Percentiles rank a stretch among this genome's conserved stretches.
Conservation (phyloP, 1,284 basidiomycete genomes). For the Anthracocystis panici-leucophaei region DNA sequence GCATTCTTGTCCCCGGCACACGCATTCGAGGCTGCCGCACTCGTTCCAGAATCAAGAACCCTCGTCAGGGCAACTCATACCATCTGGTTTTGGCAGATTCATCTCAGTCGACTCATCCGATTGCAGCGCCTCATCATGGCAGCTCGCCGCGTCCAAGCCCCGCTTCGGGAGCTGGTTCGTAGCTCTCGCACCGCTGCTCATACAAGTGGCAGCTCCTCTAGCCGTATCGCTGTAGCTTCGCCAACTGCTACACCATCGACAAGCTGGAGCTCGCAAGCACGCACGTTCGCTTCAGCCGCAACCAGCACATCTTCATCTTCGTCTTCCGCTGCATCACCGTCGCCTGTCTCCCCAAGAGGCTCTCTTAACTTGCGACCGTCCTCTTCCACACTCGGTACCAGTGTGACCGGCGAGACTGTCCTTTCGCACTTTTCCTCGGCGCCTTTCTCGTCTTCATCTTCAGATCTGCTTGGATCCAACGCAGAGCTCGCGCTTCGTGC, state of each 20-base stretch:
- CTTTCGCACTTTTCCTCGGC: conserved; percentile 42
- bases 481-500: conserved; percentile 52
- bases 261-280: conserved; percentile 6
- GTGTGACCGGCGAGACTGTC: conserved; percentile 36
- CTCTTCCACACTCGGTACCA: conserved; percentile 31
- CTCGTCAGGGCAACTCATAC: not conserved
- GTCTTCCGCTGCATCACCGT: conserved; percentile 23
- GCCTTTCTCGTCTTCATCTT: conserved; percentile 35
- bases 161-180: conserved; percentile 19
- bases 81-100: not conserved
- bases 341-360: conserved; percentile 16
- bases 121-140: conserved; percentile 26
- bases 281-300: conserved; percentile 31
- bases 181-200: conserved; percentile 5
- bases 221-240: conserved; percentile 7
- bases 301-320: conserved; percentile 28
- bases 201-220: conserved; percentile 13
- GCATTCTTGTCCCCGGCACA: not conserved
- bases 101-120: not conserved
- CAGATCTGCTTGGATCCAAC: conserved; percentile 50
- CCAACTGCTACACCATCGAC: conserved; percentile 10
- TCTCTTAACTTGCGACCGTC: conserved; percentile 8
- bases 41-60: not conserved
- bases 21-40: not conserved
- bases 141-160: conserved; percentile 23